Conservation (phyloP, 2,329 filamentous ascomycete species). For the Colletotrichum graminicola region DNA sequence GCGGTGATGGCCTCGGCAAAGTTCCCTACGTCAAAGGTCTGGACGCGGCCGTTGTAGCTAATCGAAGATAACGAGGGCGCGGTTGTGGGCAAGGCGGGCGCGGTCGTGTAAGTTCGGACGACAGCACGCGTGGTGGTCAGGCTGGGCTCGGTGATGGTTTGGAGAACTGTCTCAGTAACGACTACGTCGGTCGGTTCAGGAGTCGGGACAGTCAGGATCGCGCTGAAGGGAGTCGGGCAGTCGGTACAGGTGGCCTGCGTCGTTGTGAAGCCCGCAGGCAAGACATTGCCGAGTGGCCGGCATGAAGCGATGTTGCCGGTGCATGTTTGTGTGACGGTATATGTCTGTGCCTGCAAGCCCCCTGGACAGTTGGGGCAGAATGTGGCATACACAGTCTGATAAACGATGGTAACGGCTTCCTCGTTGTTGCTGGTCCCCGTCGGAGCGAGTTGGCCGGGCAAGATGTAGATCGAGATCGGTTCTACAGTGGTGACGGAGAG, state of each 20-base stretch:
- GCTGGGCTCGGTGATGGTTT: conserved; percentile 17
- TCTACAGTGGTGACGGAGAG: conserved; percentile 40
- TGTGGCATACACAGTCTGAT: conserved; percentile 34
- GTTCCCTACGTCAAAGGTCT: conserved; percentile 21
- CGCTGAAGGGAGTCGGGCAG: conserved; percentile 31
- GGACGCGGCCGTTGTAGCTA: conserved; percentile 10
- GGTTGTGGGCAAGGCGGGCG: conserved; percentile 18
- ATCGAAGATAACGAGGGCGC: neutral
- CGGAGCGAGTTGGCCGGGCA: conserved; percentile 13
- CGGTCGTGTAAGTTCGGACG: conserved; percentile 24
- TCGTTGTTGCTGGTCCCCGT: conserved; percentile 24
- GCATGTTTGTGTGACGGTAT: conserved; percentile 40
- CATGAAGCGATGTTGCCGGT: conserved; percentile 30
- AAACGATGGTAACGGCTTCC: conserved; percentile 28
- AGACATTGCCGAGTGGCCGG: conserved; percentile 20
- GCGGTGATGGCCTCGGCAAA: conserved; percentile 15
- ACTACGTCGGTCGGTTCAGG: conserved; percentile 22
- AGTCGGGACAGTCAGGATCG: conserved; percentile 21
- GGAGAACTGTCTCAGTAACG: conserved; percentile 20
- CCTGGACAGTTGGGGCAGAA: conserved; percentile 28
- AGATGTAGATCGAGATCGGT: conserved; percentile 35
- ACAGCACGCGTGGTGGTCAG: conserved; percentile 28
- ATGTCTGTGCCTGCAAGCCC: conserved; percentile 31
- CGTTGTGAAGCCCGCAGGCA: conserved; percentile 35
- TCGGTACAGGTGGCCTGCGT: conserved; percentile 30